Conservation (phyloP, 441 rosid genomes). For the Bruguiera hainesii region DNA sequence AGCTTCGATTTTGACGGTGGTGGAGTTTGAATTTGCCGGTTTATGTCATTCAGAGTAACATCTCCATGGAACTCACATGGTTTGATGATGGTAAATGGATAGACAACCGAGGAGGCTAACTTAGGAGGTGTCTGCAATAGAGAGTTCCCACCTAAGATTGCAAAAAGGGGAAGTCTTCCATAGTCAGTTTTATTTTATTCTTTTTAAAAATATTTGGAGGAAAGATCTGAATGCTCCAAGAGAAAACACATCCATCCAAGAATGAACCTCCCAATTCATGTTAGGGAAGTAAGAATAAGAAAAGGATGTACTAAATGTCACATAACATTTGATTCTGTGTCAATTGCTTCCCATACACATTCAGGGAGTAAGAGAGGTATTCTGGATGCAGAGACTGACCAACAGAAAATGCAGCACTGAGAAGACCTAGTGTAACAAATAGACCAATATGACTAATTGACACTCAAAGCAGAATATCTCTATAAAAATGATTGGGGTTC, state of each 20-base stretch:
- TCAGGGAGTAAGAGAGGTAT: neutral
- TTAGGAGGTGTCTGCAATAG: slow-evolving; percentile 52
- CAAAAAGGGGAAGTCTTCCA: neutral
- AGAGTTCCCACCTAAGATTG: slow-evolving; percentile 62
- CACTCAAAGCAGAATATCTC: neutral
- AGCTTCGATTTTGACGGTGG: slow-evolving; percentile 54
- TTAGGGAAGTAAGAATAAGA: too few species aligned
- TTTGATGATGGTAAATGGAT: slow-evolving; percentile 91
- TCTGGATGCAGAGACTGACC: neutral
- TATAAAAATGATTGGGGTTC: neutral
- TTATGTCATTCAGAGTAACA: slow-evolving; percentile 89
- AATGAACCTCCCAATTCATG: too few species aligned
- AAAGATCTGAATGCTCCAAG: neutral
- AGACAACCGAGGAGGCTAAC: slow-evolving; percentile 70
- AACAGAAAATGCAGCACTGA: neutral
- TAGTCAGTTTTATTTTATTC: neutral
- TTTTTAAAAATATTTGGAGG: neutral
- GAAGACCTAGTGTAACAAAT: neutral
- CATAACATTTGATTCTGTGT: too few species aligned
- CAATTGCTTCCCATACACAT: too few species aligned
- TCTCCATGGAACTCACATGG: slow-evolving; percentile 90
- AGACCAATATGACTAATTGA: neutral
- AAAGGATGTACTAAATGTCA: too few species aligned
- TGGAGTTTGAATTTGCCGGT: slow-evolving; percentile 72
- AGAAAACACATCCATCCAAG: too few species aligned